Evolutionary conservation across 1,284 basidiomycete species (phyloP), one percentile per base, ranked within the genome.

Genomic region (Puccinia novopanici): DNA sequence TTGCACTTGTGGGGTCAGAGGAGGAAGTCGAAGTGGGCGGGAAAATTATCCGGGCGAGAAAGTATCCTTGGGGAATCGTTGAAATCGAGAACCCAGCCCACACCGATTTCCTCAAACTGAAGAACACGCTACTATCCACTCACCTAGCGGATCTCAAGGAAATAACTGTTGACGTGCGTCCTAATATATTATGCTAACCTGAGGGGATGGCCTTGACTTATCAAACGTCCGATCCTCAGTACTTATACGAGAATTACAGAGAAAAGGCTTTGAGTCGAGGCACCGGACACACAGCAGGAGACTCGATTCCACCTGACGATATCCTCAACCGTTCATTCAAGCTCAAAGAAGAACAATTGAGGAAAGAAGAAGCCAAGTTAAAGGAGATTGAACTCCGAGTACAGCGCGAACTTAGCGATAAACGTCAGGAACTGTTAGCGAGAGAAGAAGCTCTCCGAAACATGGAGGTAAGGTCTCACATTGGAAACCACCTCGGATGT

Each of bases 31-130:
- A 96, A 84, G 89, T 98, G 83, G 78, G 78, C 22, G 96, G 95
- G 67, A 91, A 97, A 86, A 90, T 91, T 52, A 91, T 98, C 82
- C 91, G 97, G 77, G 96, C 94, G 63, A 90, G 97, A 84, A 91
- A 92, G 87, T 85, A 98, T 98, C 88, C 97, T 95, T 9, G 99
- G 97, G 97, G 97, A 96, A 90, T 98, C 82, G 97, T 94, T 82
- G 95, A 99, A 86, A 95, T 99, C 80, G 97, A 99, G 88, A 98
- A 99, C 87, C 94, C 95, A 30, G 93, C 94, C 87, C 97, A 99
- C 88, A 97, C 93, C 48, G 97, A 99, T 88, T 99, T 99, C 86
- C 92, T 92, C 85, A 89, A 94, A 78, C 90, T 99, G 81, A 89
- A 96, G 84, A 92, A 91, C 82, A 95, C 96, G 71, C 88, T 99